These are phyloP conservation scores for Rhizopogon roseolus DNA, from an alignment of 768 basidiomycete genomes.

Conservation along the genomic window DNA sequence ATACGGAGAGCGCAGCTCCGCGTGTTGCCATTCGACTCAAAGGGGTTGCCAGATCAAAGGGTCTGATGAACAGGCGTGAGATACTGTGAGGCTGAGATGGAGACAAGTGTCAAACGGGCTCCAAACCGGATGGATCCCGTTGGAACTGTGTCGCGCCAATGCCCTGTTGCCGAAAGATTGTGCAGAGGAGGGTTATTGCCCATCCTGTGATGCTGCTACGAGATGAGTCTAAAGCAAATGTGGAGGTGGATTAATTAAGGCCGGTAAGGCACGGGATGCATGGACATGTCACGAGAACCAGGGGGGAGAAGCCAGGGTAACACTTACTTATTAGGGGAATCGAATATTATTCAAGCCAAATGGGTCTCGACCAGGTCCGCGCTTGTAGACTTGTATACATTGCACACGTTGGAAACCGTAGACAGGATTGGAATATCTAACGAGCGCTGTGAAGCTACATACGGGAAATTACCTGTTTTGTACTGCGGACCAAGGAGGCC, in stretches of 20 bases:
- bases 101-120: background rate
- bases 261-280: slow-evolving; percentile 3
- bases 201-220: too few relatives aligned
- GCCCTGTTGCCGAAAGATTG: background rate
- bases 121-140: background rate
- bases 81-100: background rate
- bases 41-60: background rate
- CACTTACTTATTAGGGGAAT: background rate
- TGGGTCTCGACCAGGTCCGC: background rate
- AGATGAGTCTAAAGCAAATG: too few relatives aligned
- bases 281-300: background rate
- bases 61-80: background rate
- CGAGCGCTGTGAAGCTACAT: background rate
- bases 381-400: background rate
- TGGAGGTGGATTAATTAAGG: background rate
- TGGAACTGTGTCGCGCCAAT: background rate
- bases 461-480: slow-evolving; percentile 9
- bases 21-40: background rate
- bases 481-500: slow-evolving; percentile 9
- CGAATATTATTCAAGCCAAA: background rate
- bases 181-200: too few relatives aligned
- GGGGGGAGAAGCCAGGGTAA: background rate
- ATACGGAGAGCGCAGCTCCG: background rate
- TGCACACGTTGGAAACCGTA: background rate
- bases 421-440: background rate